A percentile compares a stretch with the other conserved stretches of the same genome.
These are phyloP conservation scores for Solanum sejunctum DNA, from an alignment of 257 asterid species.

Conservation along the genomic window DNA sequence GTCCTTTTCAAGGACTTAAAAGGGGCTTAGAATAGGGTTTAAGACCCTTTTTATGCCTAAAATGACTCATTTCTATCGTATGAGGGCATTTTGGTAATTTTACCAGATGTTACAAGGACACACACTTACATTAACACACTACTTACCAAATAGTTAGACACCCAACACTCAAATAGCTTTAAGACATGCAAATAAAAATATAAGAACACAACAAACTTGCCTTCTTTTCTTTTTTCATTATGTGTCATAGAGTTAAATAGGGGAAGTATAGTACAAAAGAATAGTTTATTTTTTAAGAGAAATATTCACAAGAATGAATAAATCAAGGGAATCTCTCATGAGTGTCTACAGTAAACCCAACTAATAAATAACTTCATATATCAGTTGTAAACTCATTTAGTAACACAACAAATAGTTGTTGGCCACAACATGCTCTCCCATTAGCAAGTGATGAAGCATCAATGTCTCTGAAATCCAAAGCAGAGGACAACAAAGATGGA, in stretches of 20 bases:
- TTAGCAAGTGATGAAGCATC: no score
- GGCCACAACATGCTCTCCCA: neutral
- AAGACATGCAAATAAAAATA: neutral
- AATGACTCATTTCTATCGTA: no score
- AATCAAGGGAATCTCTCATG: neutral
- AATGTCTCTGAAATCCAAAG: neutral
- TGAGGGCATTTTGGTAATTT: no score
- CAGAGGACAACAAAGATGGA: no score
- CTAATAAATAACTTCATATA: neutral
- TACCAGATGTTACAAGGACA: no score
- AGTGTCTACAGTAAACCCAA: neutral
- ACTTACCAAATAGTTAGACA: constrained; percentile 84
- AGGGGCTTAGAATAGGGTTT: no score
- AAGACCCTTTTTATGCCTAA: no score
- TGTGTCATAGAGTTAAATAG: neutral
- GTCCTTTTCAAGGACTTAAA: no score
- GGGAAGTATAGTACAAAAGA: neutral
- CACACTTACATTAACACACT: neutral
- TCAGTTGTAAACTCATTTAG: neutral
- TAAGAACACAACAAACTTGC: neutral
- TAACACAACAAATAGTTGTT: neutral
- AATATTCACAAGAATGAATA: neutral
- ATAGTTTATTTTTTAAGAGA: neutral
- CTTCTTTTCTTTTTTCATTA: neutral
- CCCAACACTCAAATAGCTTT: constrained; percentile 69